Base-by-base conservation (phyloP, 192 early-diverging fungal species). In the Dispira simplex region DNA sequence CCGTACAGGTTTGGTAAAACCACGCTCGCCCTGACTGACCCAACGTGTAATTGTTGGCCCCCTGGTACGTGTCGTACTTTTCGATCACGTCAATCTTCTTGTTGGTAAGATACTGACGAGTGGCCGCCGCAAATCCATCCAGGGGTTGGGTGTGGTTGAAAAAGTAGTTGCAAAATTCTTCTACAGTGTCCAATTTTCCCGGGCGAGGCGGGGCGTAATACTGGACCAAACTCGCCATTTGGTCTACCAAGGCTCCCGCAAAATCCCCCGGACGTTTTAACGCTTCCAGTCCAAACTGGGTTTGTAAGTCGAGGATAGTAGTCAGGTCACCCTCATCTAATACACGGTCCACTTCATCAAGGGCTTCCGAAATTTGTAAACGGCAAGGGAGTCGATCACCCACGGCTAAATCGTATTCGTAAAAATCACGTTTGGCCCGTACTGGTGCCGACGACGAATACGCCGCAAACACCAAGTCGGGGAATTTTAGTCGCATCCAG, bases 401-500 rank as follows among this genome's bases (percentile, higher is more conserved):
- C 0, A 78, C 71, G 2, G 72, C 74, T 62, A 79, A 73, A 64
- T 80, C 79, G 66, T 85, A 90, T 63, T 90, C 77, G 65, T 78
- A 87, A 72, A 73, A 78, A 21, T 87, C 79, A 1, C 77, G 59
- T 20, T 76, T 71, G 11, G 80, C 77, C 0, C 79, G 75, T 8
- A 92, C 70, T 18, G 90, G 90, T 39, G 82, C 90, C 0, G 90
- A 92, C 32, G 85, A 86, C 0, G 83, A 76, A 63, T 85, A 84
- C 9, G 85, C 85, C 0, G 85, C 87, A 65, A 79, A 81, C 16
- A 89, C 69, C n/a, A 88, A 67, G 20, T 83, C 72, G 0, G 84
- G 86, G 64, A 83, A 85, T 53, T 73, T 67, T 51, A 76, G 66
- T 23, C 87, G 78, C 64, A 83, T 76, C 90, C 90, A 92, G 0